Evolutionary conservation across 306 rosid genomes (phyloP), one percentile per base, ranked within the genome.

Genomic region (Malus asiatica): DNA sequence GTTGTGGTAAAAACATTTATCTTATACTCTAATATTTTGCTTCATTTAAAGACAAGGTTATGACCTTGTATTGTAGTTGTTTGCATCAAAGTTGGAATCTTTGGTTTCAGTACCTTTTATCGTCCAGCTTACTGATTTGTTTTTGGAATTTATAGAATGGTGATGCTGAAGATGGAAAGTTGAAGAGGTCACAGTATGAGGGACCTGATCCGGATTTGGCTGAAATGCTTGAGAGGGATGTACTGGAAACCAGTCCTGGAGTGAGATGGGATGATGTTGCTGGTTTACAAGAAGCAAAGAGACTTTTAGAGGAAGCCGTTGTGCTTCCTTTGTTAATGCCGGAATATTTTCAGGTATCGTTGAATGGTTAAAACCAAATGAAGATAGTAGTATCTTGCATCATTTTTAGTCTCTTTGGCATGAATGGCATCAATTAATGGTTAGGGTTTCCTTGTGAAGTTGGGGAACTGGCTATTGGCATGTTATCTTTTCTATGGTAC

Each of bases 231-330:
- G 99, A 92, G 83, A 88, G 96, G 81, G 99, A 96, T 19, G 98
- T 96, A 77, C 80, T 96, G 81, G 99, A 96, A 84, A 90, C 91
- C 53, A 89, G 96, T 78, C 99, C 98, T 57, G 99, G 99, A 67
- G 99, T 96, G 75, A 90, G 97, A 88, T 96, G 99, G 99, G 99
- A 96, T 29, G 99, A 92, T 78, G 97, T 92, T 77, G 99, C 99
- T 0, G 99, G 99, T 67, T 81, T 96, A 72, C 86, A 87, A 53
- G 99, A 96, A 83, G 99, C 99, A 35, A 96, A 96, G 78, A 88
- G 98, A 75, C 96, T 96, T 84, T 86, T 96, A 71, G 99, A 96
- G 87, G 99, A 96, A 88, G 99, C 99, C 75, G 98, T 96, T 77
- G 98, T 96, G 45, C 99, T 96, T 82, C 99, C 99, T 70, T 63